Evolutionary conservation across 73 alveolate species (phyloP).

Genomic region (Blepharisma stoltei): DNA sequence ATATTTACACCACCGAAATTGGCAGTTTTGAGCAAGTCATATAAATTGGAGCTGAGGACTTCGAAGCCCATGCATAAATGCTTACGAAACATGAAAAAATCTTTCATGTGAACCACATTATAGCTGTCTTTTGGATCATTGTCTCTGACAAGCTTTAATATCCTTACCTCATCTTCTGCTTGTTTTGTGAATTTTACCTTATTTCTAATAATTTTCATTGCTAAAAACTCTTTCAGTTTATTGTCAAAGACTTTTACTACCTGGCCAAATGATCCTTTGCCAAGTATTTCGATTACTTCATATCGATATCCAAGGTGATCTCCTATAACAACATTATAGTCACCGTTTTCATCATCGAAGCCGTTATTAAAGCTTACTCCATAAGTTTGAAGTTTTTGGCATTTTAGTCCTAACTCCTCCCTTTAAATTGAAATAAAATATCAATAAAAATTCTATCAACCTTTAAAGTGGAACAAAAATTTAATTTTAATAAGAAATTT

Average conservation of each 20-base stretch:
- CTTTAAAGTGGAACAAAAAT: too few relatives aligned
- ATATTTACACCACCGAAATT: conserved; percentile 62
- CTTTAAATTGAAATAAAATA: too few relatives aligned
- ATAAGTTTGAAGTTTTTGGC: not conserved
- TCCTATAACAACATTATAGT: conserved; percentile 68
- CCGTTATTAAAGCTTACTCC: not conserved
- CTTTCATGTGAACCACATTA: conserved; percentile 54
- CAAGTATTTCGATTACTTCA: conserved; percentile 82
- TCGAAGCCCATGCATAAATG: conserved; percentile 72
- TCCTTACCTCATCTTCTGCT: conserved; percentile 86
- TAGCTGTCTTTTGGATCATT: conserved; percentile 48
- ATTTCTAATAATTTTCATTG: conserved; percentile 87
- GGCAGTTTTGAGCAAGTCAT: conserved; percentile 61
- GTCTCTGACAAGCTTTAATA: conserved; percentile 58
- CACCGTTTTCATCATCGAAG: conserved; percentile 84
- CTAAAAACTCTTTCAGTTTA: conserved; percentile 71
- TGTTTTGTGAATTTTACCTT: conserved; percentile 84
- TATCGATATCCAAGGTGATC: conserved; percentile 90
- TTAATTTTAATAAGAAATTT: too few relatives aligned
- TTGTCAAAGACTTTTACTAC: conserved; percentile 91
- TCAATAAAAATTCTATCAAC: too few relatives aligned
- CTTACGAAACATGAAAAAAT: conserved; percentile 45
- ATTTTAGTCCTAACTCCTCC: conserved; percentile 6
- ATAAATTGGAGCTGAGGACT: conserved; percentile 60
- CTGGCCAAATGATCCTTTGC: conserved; percentile 95